Conservation (phyloP, 495 filamentous ascomycete genomes). For the Neurospora tetraspora region DNA sequence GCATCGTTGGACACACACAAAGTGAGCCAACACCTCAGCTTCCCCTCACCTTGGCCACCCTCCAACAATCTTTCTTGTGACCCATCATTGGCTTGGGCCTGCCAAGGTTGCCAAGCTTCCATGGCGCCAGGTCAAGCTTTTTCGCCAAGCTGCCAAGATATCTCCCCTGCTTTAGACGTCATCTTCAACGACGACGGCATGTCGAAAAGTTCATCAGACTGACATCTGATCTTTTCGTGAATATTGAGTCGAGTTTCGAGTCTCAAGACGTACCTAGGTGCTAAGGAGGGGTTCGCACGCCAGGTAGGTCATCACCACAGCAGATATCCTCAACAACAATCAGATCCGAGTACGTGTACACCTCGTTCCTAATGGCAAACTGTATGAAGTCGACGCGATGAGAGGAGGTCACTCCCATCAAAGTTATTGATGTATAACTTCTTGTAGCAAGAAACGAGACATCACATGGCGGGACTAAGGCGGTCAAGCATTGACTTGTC, state of each 20-base stretch:
- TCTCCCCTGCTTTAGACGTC: not conserved
- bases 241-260: not conserved
- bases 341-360: not conserved
- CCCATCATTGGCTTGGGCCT: not conserved
- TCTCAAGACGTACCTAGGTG: not conserved
- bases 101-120: slow-evolving; percentile 14
- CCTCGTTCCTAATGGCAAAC: not conserved
- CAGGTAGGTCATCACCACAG: not conserved
- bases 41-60: not conserved
- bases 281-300: not conserved
- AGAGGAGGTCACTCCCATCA: not conserved
- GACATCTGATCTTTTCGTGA: not conserved
- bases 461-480: not conserved
- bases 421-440: no score
- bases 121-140: slow-evolving; percentile 8
- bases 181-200: not conserved
- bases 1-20: not conserved
- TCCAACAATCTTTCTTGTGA: not conserved
- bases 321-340: not conserved
- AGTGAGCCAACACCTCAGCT: not conserved
- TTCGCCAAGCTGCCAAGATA: slow-evolving; percentile 27
- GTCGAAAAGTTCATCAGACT: not conserved
- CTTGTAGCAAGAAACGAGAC: not conserved
- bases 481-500: not conserved
- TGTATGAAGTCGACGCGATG: not conserved